Conservation (phyloP, 2,329 filamentous ascomycete genomes). For the Tolypocladium inflatum region DNA sequence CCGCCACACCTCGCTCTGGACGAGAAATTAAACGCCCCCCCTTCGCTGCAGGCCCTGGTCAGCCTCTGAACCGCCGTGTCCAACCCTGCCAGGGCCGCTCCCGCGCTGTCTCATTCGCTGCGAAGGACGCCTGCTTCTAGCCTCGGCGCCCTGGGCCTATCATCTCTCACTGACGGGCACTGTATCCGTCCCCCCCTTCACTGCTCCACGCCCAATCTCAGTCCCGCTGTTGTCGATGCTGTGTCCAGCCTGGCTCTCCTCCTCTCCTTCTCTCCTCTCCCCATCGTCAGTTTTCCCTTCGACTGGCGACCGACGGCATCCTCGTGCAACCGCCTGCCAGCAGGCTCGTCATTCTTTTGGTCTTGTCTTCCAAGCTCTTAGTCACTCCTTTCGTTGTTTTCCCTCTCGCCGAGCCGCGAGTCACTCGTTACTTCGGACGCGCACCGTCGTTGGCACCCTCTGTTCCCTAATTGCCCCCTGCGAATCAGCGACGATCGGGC, state of each 20-base stretch:
- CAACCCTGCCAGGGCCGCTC: conserved; percentile 1
- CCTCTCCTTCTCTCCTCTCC: conserved; percentile 14
- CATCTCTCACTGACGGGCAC: not conserved
- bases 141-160: not conserved
- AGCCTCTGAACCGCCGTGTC: not conserved
- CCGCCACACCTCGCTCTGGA: not conserved
- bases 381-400: conserved; percentile 28
- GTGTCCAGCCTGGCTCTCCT: conserved; percentile 2
- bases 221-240: not conserved
- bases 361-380: conserved; percentile 13
- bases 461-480: not conserved
- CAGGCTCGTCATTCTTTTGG: conserved; percentile 49
- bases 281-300: conserved; percentile 21
- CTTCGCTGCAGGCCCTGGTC: not conserved
- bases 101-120: conserved; percentile 10
- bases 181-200: not conserved
- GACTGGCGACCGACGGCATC: conserved; percentile 25
- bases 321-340: conserved; percentile 36
- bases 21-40: not conserved
- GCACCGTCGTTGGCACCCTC: not conserved
- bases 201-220: conserved; percentile 1
- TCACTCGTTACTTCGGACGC: conserved; percentile 1
- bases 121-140: not conserved
- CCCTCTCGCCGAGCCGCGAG: not conserved
- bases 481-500: not conserved